Evolutionary conservation across 352 stramenopile species (phyloP).

Genomic region (Globisporangium camurandrum): DNA sequence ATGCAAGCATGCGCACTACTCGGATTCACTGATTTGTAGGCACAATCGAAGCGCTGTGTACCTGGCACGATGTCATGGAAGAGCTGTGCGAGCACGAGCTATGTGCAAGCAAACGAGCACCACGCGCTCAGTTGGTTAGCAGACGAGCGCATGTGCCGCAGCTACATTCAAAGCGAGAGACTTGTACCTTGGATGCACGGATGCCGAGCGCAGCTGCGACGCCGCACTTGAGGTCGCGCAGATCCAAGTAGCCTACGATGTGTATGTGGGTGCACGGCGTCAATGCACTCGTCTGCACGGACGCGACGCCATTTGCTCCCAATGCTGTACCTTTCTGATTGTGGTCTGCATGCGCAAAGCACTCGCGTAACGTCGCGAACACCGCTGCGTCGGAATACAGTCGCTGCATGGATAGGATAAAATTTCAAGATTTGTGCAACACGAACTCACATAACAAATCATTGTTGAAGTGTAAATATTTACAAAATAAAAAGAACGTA

Average conservation of each 20-base stretch:
- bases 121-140: no score
- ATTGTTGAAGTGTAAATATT: no score
- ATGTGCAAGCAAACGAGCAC: background rate
- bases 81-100: conserved; percentile 59
- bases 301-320: background rate
- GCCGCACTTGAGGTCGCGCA: conserved; percentile 57
- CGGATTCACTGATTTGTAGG: no score
- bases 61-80: conserved; percentile 20
- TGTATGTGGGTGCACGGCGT: background rate
- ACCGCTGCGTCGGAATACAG: background rate
- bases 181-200: conserved; percentile 44
- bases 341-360: conserved; percentile 40
- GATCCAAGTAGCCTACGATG: conserved; percentile 25
- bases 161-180: background rate
- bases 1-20: background rate
- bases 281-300: background rate
- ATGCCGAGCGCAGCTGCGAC: conserved; percentile 56
- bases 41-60: no score
- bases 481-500: no score
- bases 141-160: no score
- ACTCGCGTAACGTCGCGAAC: conserved; percentile 18
- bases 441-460: no score
- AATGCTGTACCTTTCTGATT: conserved; percentile 22
- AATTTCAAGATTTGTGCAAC: no score
- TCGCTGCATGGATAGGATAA: no score